Conservation (phyloP, 177 flowering plant genomes). For the Vitis hybrid region DNA sequence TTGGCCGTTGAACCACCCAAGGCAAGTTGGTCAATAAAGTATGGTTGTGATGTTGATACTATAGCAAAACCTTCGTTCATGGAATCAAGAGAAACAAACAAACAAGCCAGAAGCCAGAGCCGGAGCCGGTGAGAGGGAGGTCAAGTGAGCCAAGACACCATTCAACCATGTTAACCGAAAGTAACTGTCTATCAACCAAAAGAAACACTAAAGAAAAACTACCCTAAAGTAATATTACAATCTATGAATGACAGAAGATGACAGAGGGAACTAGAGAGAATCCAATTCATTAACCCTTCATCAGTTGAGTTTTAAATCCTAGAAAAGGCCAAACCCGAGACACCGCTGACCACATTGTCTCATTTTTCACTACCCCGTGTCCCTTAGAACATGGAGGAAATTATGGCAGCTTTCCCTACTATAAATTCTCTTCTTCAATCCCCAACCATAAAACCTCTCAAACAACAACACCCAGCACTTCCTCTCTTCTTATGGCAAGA, state of each 20-base stretch:
- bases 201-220: not conserved
- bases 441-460: constrained; percentile 26
- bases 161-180: constrained; percentile 25
- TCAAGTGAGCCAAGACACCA: not conserved
- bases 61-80: constrained; percentile 1
- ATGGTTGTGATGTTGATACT: constrained; percentile 12
- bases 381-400: constrained; percentile 88
- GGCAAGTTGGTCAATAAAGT: constrained; percentile 12
- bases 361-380: constrained; percentile 48
- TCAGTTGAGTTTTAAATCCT: constrained; percentile 20
- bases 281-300: constrained; percentile 1
- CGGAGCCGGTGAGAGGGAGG: constrained; percentile 5
- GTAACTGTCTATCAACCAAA: constrained; percentile 32
- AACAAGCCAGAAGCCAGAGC: constrained; percentile 1
- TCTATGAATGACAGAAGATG: not conserved
- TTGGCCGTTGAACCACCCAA: constrained; percentile 25
- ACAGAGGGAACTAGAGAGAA: constrained; percentile 1
- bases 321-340: constrained; percentile 28
- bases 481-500: constrained; percentile 17
- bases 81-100: constrained; percentile 6
- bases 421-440: constrained; percentile 6
- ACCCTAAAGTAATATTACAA: constrained; percentile 5
- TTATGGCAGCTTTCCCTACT: constrained; percentile 50
- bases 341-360: constrained; percentile 35
- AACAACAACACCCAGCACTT: constrained; percentile 5